Conservation (phyloP, 129 eudicot genomes). For the Daucus carota region DNA sequence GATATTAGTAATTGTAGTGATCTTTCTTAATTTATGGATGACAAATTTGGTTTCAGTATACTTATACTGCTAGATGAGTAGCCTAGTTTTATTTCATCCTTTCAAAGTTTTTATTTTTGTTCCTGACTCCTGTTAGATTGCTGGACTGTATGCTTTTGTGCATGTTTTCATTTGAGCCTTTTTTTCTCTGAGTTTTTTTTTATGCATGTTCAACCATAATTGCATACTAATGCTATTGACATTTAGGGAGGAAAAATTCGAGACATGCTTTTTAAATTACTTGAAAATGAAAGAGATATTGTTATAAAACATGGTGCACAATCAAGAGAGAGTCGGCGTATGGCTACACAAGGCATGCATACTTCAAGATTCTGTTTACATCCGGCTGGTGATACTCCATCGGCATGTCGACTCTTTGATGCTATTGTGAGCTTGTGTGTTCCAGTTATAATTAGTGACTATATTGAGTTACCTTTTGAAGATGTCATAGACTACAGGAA, state of each 20-base stretch:
- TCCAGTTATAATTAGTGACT: conserved; percentile 88
- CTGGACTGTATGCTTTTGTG: not conserved
- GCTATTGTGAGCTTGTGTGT: conserved; percentile 96
- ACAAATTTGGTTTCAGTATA: not conserved
- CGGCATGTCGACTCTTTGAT: conserved; percentile 96
- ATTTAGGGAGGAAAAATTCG: conserved; percentile 90
- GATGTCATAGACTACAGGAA: conserved; percentile 90
- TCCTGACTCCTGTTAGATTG: not conserved
- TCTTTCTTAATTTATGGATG: not conserved
- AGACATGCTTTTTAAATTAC: conserved; percentile 77
- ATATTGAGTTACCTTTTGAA: conserved; percentile 90
- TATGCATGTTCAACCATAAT: not conserved
- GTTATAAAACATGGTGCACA: conserved; percentile 89
- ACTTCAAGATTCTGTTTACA: conserved; percentile 86
- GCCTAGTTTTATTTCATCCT: not conserved
- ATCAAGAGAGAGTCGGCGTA: conserved; percentile 90
- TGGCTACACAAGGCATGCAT: conserved; percentile 95
- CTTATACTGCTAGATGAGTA: not conserved
- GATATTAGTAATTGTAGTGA: not conserved
- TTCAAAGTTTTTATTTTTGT: not conserved
- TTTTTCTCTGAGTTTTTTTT: not conserved
- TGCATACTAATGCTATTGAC: not conserved
- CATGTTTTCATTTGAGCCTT: not conserved
- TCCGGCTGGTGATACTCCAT: conserved; percentile 99
- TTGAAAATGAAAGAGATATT: conserved; percentile 70